These are phyloP conservation scores for Gossypium turneri DNA, from an alignment of 345 rosid genomes.

Conservation along the genomic window DNA sequence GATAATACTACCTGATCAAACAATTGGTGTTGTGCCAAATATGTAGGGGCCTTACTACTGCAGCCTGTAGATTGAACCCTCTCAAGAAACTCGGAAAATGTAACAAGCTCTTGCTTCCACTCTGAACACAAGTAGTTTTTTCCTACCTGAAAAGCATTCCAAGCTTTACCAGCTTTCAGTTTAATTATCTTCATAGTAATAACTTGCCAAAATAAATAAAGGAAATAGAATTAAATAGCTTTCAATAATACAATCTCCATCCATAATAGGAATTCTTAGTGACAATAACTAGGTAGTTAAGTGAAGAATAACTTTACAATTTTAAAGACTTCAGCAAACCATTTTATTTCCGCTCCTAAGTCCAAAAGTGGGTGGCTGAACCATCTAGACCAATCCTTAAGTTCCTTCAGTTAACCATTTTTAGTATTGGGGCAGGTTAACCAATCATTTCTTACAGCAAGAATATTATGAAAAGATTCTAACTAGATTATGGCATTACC, in stretches of 20 bases:
- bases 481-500: no score
- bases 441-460: neutral
- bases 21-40: slow-evolving; percentile 94
- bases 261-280: neutral
- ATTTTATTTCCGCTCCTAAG: neutral
- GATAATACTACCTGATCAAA: slow-evolving; percentile 69
- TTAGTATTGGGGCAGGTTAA: neutral
- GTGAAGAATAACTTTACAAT: neutral
- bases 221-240: neutral
- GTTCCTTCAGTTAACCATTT: neutral
- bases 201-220: neutral
- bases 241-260: neutral
- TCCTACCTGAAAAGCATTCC: slow-evolving; percentile 79
- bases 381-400: neutral
- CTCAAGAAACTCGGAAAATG: slow-evolving; percentile 85
- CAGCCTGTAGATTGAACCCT: slow-evolving; percentile 51
- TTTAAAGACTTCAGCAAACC: neutral
- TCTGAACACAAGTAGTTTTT: slow-evolving; percentile 82
- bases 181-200: neutral
- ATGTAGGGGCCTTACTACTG: slow-evolving; percentile 51
- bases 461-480: neutral
- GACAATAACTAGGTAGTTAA: neutral
- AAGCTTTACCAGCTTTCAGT: slow-evolving; percentile 62
- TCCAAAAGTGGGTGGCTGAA: neutral
- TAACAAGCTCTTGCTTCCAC: slow-evolving; percentile 98